Evolutionary conservation across 257 asterid species (phyloP), one percentile per base, ranked within the genome.

Genomic region (Fraxinus anomala): DNA sequence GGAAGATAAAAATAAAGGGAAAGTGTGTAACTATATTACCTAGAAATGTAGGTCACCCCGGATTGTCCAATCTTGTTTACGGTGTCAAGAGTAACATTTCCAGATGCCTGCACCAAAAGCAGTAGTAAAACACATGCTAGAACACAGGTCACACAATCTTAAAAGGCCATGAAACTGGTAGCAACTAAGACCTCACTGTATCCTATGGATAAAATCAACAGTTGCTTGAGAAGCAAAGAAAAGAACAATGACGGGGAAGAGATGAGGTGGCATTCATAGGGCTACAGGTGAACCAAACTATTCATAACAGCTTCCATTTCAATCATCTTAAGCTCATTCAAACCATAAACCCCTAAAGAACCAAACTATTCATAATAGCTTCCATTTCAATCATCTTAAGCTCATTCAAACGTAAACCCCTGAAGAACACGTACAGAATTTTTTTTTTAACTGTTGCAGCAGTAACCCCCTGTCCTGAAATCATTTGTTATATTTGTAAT

Each of bases 71-170:
- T 95, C 89, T 87, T 83, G 86, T 90, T 86, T 68, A 92, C 93
- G 7, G 96, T 93, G 76, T 95, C 96, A 78, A 93, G 90, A 75
- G 97, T 95, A 74, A 95, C 98, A 86, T 95, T 95, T 83, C 99
- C 99, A 77, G 99, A 95, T 17, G 99, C 98, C 99, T 94, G 89
- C 76, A 85, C 73, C 56, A 59, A 80, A 78, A 69, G 71, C 79
- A 81, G 59, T 69, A 39, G 71, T 39, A 13, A 54, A 72, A 19
- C 36, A 74, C 76, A 79, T 33, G n/a, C 78, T 77, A 69, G 44
- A 70, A 56, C 23, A 71, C 33, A 76, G 40, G 39, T 16, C 16
- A 67, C 19, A 31, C 12, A 33, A 54, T 17, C 33, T 54, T 61
- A 21, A 1, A 69, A 68, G 66, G 65, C 56, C 17, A 49, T 51